Conservation (phyloP, 129 eudicot genomes). For the Lactuca sativa region DNA sequence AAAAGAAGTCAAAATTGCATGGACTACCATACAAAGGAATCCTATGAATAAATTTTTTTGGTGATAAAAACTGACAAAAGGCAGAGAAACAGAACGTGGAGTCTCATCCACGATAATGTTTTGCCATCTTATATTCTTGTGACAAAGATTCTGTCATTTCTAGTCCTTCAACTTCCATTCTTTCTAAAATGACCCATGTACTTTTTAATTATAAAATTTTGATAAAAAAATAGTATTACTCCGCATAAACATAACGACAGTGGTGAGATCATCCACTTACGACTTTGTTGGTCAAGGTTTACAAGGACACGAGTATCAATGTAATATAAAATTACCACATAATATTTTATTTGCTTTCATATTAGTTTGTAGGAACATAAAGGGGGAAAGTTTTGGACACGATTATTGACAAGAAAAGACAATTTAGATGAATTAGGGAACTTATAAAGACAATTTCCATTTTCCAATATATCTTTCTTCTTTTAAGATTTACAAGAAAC, state of each 20-base stretch:
- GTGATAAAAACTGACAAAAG: constrained; percentile 30
- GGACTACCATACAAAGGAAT: constrained; percentile 25
- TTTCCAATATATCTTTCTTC: no score
- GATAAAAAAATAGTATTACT: constrained; percentile 2
- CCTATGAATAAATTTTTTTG: constrained; percentile 23
- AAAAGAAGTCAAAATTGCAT: constrained; percentile 35
- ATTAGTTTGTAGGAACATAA: constrained; percentile 12
- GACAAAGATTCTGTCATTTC: constrained; percentile 45
- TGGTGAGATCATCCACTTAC: constrained; percentile 12
- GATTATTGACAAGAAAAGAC: not conserved
- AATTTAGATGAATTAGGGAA: no score
- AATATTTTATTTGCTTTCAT: constrained; percentile 17
- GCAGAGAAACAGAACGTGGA: constrained; percentile 37
- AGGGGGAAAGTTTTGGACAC: not conserved
- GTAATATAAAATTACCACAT: constrained; percentile 9
- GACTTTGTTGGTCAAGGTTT: constrained; percentile 25
- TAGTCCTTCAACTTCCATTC: constrained; percentile 25
- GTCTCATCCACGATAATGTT: constrained; percentile 44
- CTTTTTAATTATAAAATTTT: constrained; percentile 3
- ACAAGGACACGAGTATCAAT: constrained; percentile 30
- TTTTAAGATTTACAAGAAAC: no score
- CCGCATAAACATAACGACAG: constrained; percentile 21
- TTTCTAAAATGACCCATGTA: constrained; percentile 14
- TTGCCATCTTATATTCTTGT: constrained; percentile 28
- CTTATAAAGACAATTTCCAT: no score